Evolutionary conservation across 2,329 filamentous ascomycete genomes (phyloP).

Genomic region (Colletotrichum theobromicola): DNA sequence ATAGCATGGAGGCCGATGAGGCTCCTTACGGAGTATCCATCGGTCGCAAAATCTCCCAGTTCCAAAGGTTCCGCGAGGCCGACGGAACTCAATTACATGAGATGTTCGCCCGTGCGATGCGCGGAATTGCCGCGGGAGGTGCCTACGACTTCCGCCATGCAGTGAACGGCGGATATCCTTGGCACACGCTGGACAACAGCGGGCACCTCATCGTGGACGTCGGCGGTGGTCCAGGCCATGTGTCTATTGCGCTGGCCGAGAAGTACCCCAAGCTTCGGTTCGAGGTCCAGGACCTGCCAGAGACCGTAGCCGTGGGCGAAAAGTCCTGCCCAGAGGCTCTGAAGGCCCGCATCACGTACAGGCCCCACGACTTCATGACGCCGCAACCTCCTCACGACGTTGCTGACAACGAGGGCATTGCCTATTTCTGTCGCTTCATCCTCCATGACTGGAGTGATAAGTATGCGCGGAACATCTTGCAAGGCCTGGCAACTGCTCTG

Average conservation of each 20-base stretch:
- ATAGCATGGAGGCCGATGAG: constrained; percentile 2
- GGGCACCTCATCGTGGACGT: constrained; percentile 34
- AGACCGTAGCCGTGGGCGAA: constrained; percentile 18
- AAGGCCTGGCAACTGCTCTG: not conserved
- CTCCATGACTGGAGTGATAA: constrained; percentile 56
- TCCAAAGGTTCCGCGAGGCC: not conserved
- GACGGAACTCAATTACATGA: not conserved
- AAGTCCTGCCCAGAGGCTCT: constrained; percentile 1
- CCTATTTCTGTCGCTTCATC: constrained; percentile 52
- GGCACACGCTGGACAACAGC: not conserved
- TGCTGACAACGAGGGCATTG: not conserved
- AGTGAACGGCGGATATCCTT: not conserved
- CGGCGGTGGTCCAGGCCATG: constrained; percentile 38
- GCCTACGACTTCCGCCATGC: not conserved
- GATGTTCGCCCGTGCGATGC: constrained; percentile 5
- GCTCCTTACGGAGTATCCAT: not conserved
- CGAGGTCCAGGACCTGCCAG: constrained; percentile 33
- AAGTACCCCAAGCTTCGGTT: constrained; percentile 32
- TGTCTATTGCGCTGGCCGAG: constrained; percentile 33
- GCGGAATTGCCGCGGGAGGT: not conserved
- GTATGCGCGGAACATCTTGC: constrained; percentile 37
- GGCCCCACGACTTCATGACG: constrained; percentile 29
- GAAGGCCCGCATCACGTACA: constrained; percentile 20
- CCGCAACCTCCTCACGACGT: constrained; percentile 32
- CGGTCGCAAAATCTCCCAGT: not conserved